Conservation (phyloP, 2,329 filamentous ascomycete species). For the Microcyclospora pomicola region DNA sequence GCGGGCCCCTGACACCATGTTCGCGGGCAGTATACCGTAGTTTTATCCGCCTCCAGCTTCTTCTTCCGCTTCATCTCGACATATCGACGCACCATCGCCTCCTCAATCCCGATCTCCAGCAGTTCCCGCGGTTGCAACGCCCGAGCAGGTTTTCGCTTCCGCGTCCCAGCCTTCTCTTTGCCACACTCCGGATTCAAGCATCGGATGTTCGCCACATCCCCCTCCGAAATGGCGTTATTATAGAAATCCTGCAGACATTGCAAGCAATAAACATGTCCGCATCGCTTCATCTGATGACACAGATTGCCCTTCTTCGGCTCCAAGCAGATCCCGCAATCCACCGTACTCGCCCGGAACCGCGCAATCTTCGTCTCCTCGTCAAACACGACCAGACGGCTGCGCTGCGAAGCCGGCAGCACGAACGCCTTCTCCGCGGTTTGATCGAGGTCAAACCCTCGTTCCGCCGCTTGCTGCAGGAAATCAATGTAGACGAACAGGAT, state of each 20-base stretch:
- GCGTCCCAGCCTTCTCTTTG: constrained; percentile 35
- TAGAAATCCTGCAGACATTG: constrained; percentile 85
- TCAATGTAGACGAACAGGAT: constrained; percentile 48
- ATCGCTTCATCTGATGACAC: constrained; percentile 72
- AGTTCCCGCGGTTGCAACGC: constrained; percentile 73
- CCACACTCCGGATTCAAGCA: constrained; percentile 72
- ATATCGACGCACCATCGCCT: constrained; percentile 68
- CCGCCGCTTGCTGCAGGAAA: constrained; percentile 44
- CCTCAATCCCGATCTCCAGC: constrained; percentile 35
- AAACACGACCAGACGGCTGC: constrained; percentile 62
- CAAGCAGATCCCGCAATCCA: constrained; percentile 76
- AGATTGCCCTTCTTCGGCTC: constrained; percentile 78
- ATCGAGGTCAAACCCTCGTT: constrained; percentile 40
- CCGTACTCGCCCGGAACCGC: constrained; percentile 71
- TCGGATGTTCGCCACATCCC: constrained; percentile 63
- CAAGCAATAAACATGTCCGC: constrained; percentile 82
- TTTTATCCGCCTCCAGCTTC: constrained; percentile 80
- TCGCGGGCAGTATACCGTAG: constrained; percentile 82
- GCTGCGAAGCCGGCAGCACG: constrained; percentile 37
- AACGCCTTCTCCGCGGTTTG: constrained; percentile 28
- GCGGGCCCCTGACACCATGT: constrained; percentile 87
- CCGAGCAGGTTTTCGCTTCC: constrained; percentile 46
- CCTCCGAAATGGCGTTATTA: constrained; percentile 72
- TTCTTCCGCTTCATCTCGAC: constrained; percentile 85
- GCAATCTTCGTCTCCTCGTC: constrained; percentile 60